Base-by-base conservation (phyloP, 2,329 filamentous ascomycete genomes). In the Claviceps pazoutovae region DNA sequence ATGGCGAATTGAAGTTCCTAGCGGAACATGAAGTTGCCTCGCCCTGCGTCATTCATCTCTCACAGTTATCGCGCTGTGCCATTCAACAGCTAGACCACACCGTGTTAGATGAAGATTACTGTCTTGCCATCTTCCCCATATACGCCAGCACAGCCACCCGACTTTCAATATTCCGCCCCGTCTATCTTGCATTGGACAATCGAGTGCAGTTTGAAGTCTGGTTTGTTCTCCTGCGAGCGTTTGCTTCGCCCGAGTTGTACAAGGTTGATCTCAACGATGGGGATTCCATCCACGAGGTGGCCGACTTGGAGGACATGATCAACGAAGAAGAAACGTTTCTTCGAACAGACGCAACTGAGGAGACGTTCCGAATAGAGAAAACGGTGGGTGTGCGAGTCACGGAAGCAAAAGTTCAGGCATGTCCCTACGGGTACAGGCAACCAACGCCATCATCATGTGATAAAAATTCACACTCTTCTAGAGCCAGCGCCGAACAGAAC, bases 171-270 rank as follows among this genome's bases (percentile, higher is more conserved):
- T 83, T 88, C 54, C 82, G 87, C n/a, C 91, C 93, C 0, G 83
- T 97, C 38, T 96, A 95, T 63, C 74, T 98, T 37, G 86, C 88
- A 3, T 70, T 96, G 45, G 91, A 97, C 59, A 90, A 81, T 26
- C 80, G 90, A 43, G 82, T 95, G 6, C 74, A 95, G n/a, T 95
- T 94, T 60, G 93, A 98, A 64, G 93, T 96, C 13, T 98, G 93
- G 93, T 91, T 95, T 61, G 90, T 95, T 6, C 72, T 98, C 9
- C 68, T 98, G 34, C 81, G 91, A 56, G 89, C 91, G 0, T 96
- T 96, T 65, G 88, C 91, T 0, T 83, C 95, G 46, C 91, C 93
- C 0, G 89, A 96, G 60, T 75, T 97, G 13, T 97, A 95, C 63
- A 87, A 83, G 2, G 63, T 80, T 16, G 73, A 79, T 42, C 59